Evolutionary conservation across 768 basidiomycete genomes (phyloP).

Genomic region (Leccinum uliginosum): DNA sequence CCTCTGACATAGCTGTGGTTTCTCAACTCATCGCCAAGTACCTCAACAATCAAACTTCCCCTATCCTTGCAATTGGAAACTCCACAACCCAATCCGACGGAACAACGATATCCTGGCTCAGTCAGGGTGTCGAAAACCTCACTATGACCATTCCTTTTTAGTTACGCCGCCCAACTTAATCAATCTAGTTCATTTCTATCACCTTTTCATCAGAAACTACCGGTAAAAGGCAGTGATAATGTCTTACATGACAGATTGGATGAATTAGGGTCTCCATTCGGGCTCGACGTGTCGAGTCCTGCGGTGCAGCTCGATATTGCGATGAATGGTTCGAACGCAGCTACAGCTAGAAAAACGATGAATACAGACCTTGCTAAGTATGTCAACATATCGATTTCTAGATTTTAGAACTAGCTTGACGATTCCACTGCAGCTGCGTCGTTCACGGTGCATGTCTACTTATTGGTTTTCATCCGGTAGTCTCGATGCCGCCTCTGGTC

Average conservation of each 20-base stretch:
- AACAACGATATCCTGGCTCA: conserved; percentile 61
- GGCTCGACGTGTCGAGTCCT: conserved; percentile 54
- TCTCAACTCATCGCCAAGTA: conserved; percentile 67
- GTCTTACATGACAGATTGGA: not conserved
- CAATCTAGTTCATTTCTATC: conserved; percentile 62
- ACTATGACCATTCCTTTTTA: conserved; percentile 59
- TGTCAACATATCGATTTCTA: conserved; percentile 46
- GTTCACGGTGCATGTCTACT: too few relatives aligned
- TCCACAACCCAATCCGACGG: conserved; percentile 58
- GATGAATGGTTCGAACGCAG: conserved; percentile 43
- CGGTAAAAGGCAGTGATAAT: conserved; percentile 31
- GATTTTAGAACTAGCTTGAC: conserved; percentile 63
- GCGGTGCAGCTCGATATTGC: conserved; percentile 58
- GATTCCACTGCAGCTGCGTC: conserved; percentile 51
- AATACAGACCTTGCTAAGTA: too few relatives aligned
- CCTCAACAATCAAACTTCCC: conserved; percentile 56
- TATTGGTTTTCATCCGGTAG: too few relatives aligned
- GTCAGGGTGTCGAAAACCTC: conserved; percentile 53
- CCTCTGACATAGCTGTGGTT: conserved; percentile 43
- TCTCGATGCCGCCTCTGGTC: too few relatives aligned
- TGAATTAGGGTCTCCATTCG: conserved; percentile 59
- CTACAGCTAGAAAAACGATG: conserved; percentile 29
- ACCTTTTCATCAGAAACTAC: conserved; percentile 47
- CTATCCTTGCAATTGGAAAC: conserved; percentile 54
- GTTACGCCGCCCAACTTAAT: conserved; percentile 44